phyloP scores from a whole-genome alignment of 2,329 filamentous ascomycete species.

The Colletotrichum costaricense region DNA sequence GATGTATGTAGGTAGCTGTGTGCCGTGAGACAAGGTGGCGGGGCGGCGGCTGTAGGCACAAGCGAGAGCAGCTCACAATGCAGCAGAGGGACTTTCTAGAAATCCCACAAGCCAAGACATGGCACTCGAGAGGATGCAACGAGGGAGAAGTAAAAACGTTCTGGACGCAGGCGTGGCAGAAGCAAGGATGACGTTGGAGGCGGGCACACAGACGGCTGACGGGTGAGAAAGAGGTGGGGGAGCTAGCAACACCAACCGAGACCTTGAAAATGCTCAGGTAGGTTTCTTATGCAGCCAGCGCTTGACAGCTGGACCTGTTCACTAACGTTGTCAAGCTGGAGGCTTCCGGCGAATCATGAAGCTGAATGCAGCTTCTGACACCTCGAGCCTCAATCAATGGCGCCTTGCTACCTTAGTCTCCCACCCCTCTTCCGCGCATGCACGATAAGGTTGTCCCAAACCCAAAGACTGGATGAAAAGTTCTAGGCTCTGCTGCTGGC shows the following conservation, averaged over 20 bases:
- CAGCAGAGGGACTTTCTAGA: background rate
- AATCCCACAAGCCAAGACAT: background rate
- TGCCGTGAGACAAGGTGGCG: background rate
- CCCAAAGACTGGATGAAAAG: background rate
- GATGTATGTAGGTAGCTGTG: too few relatives aligned
- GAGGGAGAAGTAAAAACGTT: background rate
- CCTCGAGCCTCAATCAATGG: background rate
- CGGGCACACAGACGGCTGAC: background rate
- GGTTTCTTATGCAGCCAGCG: constrained; percentile 10
- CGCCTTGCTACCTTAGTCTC: background rate
- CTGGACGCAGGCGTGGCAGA: background rate
- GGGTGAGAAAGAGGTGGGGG: background rate
- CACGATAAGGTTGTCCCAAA: background rate
- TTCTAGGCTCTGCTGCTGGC: background rate
- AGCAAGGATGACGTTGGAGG: constrained; percentile 16
- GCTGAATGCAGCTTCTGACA: constrained; percentile 4
- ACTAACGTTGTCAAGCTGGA: background rate
- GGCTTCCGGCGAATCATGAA: constrained; percentile 17
- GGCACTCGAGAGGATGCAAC: background rate
- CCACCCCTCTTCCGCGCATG: background rate
- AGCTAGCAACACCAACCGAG: background rate
- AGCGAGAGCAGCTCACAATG: background rate
- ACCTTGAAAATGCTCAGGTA: background rate
- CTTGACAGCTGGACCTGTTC: constrained; percentile 11
- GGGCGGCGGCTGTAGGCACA: background rate